Percentiles rank a stretch among this genome's conserved stretches.
Evolutionary conservation across 495 filamentous ascomycete genomes (phyloP).

Genomic region (Astrothelium macrocarpum): DNA sequence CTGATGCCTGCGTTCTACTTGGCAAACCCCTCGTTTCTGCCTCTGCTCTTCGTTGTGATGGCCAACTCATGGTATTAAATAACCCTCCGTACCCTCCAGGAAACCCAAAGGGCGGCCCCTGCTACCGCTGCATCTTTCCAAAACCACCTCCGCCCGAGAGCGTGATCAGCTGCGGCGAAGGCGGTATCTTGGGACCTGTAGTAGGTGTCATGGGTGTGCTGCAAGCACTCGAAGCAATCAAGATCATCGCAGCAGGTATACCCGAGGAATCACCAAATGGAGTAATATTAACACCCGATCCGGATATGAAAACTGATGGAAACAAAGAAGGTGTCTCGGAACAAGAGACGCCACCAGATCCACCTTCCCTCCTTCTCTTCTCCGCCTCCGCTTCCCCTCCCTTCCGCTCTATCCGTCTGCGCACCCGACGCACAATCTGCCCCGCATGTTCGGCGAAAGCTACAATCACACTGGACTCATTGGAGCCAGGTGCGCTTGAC

Average conservation of each 20-base stretch:
- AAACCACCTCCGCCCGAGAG: slow-evolving; percentile 71
- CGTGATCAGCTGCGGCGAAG: slow-evolving; percentile 77
- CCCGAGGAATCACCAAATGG: background rate
- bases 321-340: slow-evolving; percentile 4
- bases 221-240: slow-evolving; percentile 83
- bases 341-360: background rate
- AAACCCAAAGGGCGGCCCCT: slow-evolving; percentile 53
- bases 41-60: slow-evolving; percentile 75
- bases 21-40: slow-evolving; percentile 77
- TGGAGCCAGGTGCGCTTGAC: slow-evolving; percentile 56
- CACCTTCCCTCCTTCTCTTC: slow-evolving; percentile 52
- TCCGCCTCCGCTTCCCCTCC: slow-evolving; percentile 57
- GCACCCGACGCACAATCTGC: slow-evolving; percentile 55
- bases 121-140: slow-evolving; percentile 89
- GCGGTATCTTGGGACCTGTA: slow-evolving; percentile 82
- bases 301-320: background rate
- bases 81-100: slow-evolving; percentile 47
- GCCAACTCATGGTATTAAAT: slow-evolving; percentile 81
- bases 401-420: slow-evolving; percentile 66
- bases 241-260: slow-evolving; percentile 49
- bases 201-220: slow-evolving; percentile 91
- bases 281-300: slow-evolving; percentile 17
- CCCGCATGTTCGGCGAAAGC: slow-evolving; percentile 59
- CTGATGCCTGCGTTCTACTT: slow-evolving; percentile 73
- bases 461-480: slow-evolving; percentile 50